Percentiles rank a stretch among this genome's conserved stretches.
phyloP scores from a whole-genome alignment of 345 rosid genomes.

The Sisymbrium altissimum region DNA sequence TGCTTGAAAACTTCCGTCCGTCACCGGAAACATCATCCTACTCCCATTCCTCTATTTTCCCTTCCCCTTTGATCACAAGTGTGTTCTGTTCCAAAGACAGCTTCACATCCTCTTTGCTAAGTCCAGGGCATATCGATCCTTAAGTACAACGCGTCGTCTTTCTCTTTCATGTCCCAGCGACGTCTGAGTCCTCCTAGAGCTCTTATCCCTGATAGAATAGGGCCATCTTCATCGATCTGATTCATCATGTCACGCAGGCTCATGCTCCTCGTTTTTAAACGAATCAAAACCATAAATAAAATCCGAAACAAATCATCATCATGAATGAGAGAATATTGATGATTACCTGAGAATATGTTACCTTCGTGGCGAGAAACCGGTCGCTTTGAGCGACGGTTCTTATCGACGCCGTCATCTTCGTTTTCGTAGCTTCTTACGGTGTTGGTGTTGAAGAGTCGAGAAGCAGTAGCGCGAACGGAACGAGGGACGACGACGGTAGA shows the following conservation, averaged over 20 bases:
- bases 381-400: background rate
- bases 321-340: too few relatives aligned
- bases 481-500: conserved; percentile 23
- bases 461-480: conserved; percentile 9
- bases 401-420: background rate
- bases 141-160: conserved; percentile 34
- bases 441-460: conserved; percentile 40
- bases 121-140: conserved; percentile 59
- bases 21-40: conserved; percentile 24
- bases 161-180: conserved; percentile 40
- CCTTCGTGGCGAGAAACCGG: conserved; percentile 4
- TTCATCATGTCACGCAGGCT: conserved; percentile 58
- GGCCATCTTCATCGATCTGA: conserved; percentile 36
- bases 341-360: background rate
- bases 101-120: conserved; percentile 52
- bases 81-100: conserved; percentile 53
- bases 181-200: conserved; percentile 23
- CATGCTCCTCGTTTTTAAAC: conserved; percentile 34
- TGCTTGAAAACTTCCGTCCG: conserved; percentile 38
- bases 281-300: conserved; percentile 4
- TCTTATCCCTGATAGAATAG: conserved; percentile 34
- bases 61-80: conserved; percentile 59
- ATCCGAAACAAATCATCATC: too few relatives aligned
- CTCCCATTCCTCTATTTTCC: conserved; percentile 35
- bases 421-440: conserved; percentile 16